Base-by-base conservation (phyloP, 768 basidiomycete species). In the Pisolithus marmoratus region DNA sequence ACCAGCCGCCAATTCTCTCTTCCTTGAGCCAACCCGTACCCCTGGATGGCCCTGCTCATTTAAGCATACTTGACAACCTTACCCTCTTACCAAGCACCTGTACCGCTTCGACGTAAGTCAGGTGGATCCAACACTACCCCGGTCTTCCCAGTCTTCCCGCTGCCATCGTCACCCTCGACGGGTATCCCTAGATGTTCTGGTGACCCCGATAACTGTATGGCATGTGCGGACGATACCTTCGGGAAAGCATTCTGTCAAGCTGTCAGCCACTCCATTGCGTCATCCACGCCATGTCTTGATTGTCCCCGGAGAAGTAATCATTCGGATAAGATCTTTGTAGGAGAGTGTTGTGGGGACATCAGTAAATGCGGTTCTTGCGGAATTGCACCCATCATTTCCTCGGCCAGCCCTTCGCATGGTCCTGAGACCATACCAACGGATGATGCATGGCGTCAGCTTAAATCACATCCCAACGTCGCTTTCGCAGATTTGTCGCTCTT, bases 171-270 rank as follows among this genome's bases (percentile, higher is more conserved):
- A 22, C 58, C 70, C 29, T 53, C 54, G 23, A 53, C 60, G 46
- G 56, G 64, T 38, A 52, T 65, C 29, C 59, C 60, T 51, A 78
- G 69, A 31, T 94, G 92, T 66, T 87, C 90, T 17, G 92, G 92
- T 12, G 90, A 94, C 62, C 92, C 92, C 2, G 76, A 79, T 8
- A 92, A 93, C 66, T 94, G 92, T 63, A 66, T 80, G 48, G 92
- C 90, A 4, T 94, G 92, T 63, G 85, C 84, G 4, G 85, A 88
- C 60, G 92, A 94, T 65, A 77, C 78, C 20, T 94, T 94, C 57
- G 91, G 91, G 9, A 85, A 87, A 62, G 91, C 90, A 5, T 94
- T 94, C 66, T 94, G 92, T 64, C 75, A 76, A 37, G 88, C 87
- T 20, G 80, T 94, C 40, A 78, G 76, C 55, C 75, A 83, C 54